Percentiles rank a stretch among this genome's conserved stretches.
Evolutionary conservation across 495 filamentous ascomycete species (phyloP).

Genomic region (Aspergillus nanangensis): DNA sequence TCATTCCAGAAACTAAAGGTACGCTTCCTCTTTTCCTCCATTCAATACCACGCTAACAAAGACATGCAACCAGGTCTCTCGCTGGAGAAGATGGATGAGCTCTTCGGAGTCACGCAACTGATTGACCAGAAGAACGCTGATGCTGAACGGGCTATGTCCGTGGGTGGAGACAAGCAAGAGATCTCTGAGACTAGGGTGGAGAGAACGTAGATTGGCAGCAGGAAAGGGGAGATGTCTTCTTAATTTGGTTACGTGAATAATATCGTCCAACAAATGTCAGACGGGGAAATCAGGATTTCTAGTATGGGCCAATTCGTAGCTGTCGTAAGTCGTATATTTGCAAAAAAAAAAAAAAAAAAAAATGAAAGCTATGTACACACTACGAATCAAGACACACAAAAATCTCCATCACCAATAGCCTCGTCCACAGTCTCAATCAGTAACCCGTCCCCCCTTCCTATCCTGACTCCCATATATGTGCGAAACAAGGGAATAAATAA

Average conservation of each 20-base stretch:
- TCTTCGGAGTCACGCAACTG: slow-evolving; percentile 45
- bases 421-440: too few species aligned
- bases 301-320: too few species aligned
- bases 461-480: too few species aligned
- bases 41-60: slow-evolving; percentile 1
- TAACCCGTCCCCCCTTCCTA: too few species aligned
- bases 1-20: slow-evolving; percentile 72
- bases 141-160: slow-evolving; percentile 8
- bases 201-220: slow-evolving; percentile 1
- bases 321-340: slow-evolving; percentile 13
- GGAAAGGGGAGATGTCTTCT: too few species aligned
- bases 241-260: too few species aligned
- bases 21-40: slow-evolving; percentile 9
- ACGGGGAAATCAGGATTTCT: too few species aligned
- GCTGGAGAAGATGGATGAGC: slow-evolving; percentile 46
- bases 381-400: background rate
- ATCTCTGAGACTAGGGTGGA: slow-evolving; percentile 8
- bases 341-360: slow-evolving; percentile 2
- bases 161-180: slow-evolving; percentile 6
- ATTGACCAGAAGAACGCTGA: slow-evolving; percentile 18
- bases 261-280: too few species aligned
- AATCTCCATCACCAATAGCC: too few species aligned
- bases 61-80: slow-evolving; percentile 22
- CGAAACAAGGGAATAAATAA: too few species aligned
- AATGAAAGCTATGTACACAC: background rate